These are phyloP conservation scores for Lumnitzera littorea DNA, from an alignment of 345 rosid genomes.

Conservation along the genomic window DNA sequence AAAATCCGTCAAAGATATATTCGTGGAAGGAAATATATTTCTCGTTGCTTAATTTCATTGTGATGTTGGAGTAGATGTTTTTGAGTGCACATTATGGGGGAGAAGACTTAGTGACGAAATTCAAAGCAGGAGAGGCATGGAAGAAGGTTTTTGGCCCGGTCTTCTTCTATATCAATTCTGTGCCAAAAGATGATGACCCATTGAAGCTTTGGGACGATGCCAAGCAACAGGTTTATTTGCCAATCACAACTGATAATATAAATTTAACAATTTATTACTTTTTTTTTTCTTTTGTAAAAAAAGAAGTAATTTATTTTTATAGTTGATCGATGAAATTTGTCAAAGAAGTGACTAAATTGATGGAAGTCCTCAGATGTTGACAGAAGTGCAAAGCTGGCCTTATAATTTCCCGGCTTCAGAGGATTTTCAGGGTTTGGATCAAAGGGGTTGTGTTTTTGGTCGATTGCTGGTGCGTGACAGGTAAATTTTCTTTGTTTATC, in stretches of 20 bases:
- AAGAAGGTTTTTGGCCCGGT: slow-evolving; percentile 91
- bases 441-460: slow-evolving; percentile 58
- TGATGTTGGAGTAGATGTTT: slow-evolving; percentile 47
- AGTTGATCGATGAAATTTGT: too few relatives aligned
- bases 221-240: slow-evolving; percentile 44
- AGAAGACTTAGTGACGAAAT: slow-evolving; percentile 62
- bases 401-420: slow-evolving; percentile 61
- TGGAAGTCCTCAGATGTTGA: slow-evolving; percentile 27
- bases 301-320: too few relatives aligned
- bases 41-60: not conserved
- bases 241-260: not conserved
- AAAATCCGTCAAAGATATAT: not conserved
- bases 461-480: slow-evolving; percentile 54
- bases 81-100: slow-evolving; percentile 83
- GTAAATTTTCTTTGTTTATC: slow-evolving; percentile 15
- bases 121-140: slow-evolving; percentile 69
- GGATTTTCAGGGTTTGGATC: slow-evolving; percentile 40
- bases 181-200: slow-evolving; percentile 24
- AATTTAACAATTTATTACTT: too few relatives aligned
- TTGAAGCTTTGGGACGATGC: slow-evolving; percentile 74
- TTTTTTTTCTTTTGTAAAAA: too few relatives aligned
- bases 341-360: too few relatives aligned
- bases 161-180: slow-evolving; percentile 54
- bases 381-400: slow-evolving; percentile 78
- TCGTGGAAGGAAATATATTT: not conserved